Evolutionary conservation across 176 grass and related monocot species (phyloP).

Genomic region (Guadua angustifolia): DNA sequence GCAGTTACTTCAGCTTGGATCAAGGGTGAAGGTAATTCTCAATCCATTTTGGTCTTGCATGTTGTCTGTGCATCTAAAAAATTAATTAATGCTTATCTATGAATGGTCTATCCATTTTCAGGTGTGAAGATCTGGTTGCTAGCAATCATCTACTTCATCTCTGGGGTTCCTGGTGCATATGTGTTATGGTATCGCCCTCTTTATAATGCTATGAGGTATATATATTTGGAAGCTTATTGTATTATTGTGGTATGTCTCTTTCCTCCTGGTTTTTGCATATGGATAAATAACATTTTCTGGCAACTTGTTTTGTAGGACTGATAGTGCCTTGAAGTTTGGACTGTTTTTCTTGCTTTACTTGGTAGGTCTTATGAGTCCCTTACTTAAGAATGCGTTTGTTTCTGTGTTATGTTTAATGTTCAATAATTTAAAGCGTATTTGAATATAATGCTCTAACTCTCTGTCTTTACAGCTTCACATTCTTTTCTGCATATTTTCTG

Average conservation of each 20-base stretch:
- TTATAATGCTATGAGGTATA: conserved; percentile 97
- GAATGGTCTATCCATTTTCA: conserved; percentile 44
- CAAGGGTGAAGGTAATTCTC: conserved; percentile 78
- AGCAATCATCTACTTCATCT: conserved; percentile 96
- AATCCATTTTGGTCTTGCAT: conserved; percentile 18
- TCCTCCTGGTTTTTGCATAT: conserved; percentile 13
- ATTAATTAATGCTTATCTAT: conserved; percentile 25
- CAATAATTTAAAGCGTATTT: background rate
- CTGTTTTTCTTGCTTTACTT: conserved; percentile 96
- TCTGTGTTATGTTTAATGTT: conserved; percentile 43
- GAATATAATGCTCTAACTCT: conserved; percentile 19
- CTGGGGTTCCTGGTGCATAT: conserved; percentile 96
- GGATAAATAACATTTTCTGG: conserved; percentile 29
- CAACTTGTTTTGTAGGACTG: conserved; percentile 78
- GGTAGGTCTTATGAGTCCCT: conserved; percentile 47
- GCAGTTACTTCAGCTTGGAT: conserved; percentile 98
- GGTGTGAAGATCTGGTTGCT: conserved; percentile 97
- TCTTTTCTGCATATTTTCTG: conserved; percentile 78
- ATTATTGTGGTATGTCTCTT: conserved; percentile 10
- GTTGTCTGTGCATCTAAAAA: conserved; percentile 19
- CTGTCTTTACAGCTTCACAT: conserved; percentile 74
- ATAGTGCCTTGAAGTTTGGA: conserved; percentile 90
- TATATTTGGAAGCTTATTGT: conserved; percentile 21
- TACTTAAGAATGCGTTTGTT: conserved; percentile 24
- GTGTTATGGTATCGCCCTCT: conserved; percentile 96